These are phyloP conservation scores for Aspergillus hiratsukae DNA, from an alignment of 2,329 filamentous ascomycete genomes.

Conservation along the genomic window DNA sequence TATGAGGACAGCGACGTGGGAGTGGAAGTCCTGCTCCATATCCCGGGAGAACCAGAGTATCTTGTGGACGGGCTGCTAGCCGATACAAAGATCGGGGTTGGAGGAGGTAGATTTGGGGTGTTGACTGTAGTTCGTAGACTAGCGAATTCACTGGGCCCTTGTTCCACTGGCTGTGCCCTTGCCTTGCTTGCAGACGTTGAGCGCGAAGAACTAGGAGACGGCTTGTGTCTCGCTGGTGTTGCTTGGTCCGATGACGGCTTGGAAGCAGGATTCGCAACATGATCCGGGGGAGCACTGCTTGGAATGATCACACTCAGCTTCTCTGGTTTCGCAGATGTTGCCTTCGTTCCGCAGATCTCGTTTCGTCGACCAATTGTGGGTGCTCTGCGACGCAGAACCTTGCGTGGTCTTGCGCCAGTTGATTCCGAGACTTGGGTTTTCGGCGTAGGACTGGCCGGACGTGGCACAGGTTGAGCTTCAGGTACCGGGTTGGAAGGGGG, in stretches of 20 bases:
- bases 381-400: conserved; percentile 40
- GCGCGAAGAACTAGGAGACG: conserved; percentile 12
- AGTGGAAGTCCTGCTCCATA: conserved; percentile 46
- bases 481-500: conserved; percentile 2
- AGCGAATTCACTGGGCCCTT: conserved; percentile 35
- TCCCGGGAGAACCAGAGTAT: conserved; percentile 43
- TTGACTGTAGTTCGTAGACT: conserved; percentile 34
- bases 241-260: conserved; percentile 9
- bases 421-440: conserved; percentile 11
- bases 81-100: conserved; percentile 35
- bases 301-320: conserved; percentile 32
- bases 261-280: conserved; percentile 11
- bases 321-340: conserved; percentile 10
- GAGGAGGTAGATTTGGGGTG: conserved; percentile 33
- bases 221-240: conserved; percentile 8
- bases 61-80: conserved; percentile 44
- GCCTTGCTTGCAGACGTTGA: conserved; percentile 12
- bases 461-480: conserved; percentile 3
- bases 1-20: conserved; percentile 48
- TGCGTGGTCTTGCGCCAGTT: conserved; percentile 27
- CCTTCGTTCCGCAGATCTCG: conserved; percentile 15
- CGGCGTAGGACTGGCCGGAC: conserved; percentile 5
- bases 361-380: conserved; percentile 37
- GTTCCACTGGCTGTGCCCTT: conserved; percentile 13
- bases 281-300: conserved; percentile 12